Base-by-base conservation (phyloP, 305 asterid genomes). In the Salvia sclarea region DNA sequence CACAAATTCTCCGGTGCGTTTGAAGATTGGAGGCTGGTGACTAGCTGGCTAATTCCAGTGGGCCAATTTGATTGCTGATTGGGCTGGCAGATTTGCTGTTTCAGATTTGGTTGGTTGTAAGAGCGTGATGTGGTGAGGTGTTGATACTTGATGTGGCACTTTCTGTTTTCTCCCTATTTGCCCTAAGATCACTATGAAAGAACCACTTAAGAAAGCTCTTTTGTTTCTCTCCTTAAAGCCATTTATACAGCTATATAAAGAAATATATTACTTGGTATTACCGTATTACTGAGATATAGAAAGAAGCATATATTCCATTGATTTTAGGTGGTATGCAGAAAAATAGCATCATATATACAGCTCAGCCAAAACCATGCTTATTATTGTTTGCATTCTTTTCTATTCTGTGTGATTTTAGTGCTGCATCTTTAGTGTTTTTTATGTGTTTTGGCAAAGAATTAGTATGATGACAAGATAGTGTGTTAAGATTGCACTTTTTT, bases 41-140 rank as follows among this genome's bases (percentile, higher is more conserved):
- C 48, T 72, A 56, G 57, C 73, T 50, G 62, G 72, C 71, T 74
- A 49, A 68, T 38, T 30, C 61, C 45, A 6, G 61, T 65, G 52
- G 71, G 78, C 61, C 48, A 66, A 68, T 70, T 68, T 49, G 64
- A 76, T 66, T 64, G 74, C 74, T 67, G 84, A 70, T 66, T 68
- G 64, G 33, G 60, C 78, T 75, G 72, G 70, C 53, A 69, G 78
- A 69, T 57, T 14, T 70, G 78, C 63, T 61, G 57, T 66, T 55
- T 60, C 80, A 72, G 70, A 69, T 69, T 71, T 72, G 83, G 72
- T 80, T 72, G 79, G 76, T 76, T 59, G 60, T 41, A 47, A 50
- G 75, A 66, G 74, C 73, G 72, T 72, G 74, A 68, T 69, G 70
- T 65, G 82, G 85, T 82, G 84, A 79, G 82, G 82, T 71, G 84